Percentiles rank a stretch among this genome's conserved stretches.
phyloP scores from a whole-genome alignment of 163 green algal genomes.

The Coccomyxa subellipsoidea region DNA sequence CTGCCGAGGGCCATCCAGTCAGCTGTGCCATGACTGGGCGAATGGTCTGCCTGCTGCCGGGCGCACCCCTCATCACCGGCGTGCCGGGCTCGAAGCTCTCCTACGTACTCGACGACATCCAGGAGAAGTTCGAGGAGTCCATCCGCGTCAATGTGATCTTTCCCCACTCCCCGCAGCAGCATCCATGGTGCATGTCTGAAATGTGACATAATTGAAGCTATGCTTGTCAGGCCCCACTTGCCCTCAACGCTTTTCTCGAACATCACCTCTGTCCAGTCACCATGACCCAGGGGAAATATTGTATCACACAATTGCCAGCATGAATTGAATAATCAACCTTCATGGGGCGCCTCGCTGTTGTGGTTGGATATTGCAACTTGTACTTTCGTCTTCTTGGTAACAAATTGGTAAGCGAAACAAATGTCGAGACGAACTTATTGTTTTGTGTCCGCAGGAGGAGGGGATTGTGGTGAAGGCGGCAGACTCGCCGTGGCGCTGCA shows the following conservation, averaged over 20 bases:
- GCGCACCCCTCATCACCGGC: conserved; percentile 20
- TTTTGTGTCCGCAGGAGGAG: conserved; percentile 57
- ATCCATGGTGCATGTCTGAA: neutral
- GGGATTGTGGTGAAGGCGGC: conserved; percentile 79
- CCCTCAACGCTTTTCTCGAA: neutral
- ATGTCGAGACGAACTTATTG: neutral
- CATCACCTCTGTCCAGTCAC: neutral
- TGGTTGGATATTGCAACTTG: no score
- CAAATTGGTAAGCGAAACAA: no score
- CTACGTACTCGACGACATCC: conserved; percentile 47
- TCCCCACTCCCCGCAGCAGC: neutral
- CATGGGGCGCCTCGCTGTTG: no score
- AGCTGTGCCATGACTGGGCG: conserved; percentile 26
- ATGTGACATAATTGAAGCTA: no score
- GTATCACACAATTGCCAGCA: no score
- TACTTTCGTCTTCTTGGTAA: no score
- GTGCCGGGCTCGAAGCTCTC: conserved; percentile 24
- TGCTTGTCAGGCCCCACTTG: no score
- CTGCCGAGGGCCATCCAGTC: conserved; percentile 29
- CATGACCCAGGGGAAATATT: no score
- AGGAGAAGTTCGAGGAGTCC: conserved; percentile 45
- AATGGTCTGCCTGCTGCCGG: conserved; percentile 49
- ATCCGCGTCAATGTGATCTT: conserved; percentile 25
- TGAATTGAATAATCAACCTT: no score
- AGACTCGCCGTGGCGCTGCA: conserved; percentile 56